A percentile compares a stretch with the other conserved stretches of the same genome.
These are phyloP conservation scores for Colletotrichum higginsianum DNA, from an alignment of 2,329 filamentous ascomycete genomes.

Conservation along the genomic window DNA sequence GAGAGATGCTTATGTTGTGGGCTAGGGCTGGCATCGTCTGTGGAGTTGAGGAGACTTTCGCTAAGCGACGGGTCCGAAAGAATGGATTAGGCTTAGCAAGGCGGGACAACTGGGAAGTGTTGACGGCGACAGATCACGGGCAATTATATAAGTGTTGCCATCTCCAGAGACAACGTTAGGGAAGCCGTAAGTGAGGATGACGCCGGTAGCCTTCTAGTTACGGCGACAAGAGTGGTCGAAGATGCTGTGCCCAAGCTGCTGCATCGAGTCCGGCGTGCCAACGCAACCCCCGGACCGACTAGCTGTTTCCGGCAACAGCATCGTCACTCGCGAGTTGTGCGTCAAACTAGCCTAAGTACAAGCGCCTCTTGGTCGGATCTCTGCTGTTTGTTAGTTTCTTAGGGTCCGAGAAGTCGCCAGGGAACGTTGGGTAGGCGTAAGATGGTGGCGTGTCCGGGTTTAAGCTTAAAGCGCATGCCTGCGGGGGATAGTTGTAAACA, in stretches of 20 bases:
- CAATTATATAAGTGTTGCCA: no score
- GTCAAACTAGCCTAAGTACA: not conserved
- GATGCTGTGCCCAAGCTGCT: not conserved
- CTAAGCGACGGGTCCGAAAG: slow-evolving; percentile 9
- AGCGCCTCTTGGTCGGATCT: not conserved
- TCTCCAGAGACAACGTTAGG: no score
- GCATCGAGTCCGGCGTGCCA: no score
- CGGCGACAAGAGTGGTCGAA: not conserved
- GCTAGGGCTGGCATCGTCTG: slow-evolving; percentile 6
- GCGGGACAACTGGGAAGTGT: not conserved
- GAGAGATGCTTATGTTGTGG: slow-evolving; percentile 8
- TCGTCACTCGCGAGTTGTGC: not conserved
- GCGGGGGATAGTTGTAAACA: no score
- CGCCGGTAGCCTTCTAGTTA: not conserved
- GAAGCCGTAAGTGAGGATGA: not conserved
- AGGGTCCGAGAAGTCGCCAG: not conserved
- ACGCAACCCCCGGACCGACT: not conserved
- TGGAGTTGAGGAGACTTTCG: not conserved
- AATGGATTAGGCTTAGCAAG: not conserved
- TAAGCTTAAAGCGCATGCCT: no score
- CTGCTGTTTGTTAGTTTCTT: not conserved
- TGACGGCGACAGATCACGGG: no score
- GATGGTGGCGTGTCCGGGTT: no score
- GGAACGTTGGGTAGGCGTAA: not conserved
- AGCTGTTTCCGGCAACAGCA: not conserved